Evolutionary conservation across 805 yeast species (phyloP), one percentile per base, ranked within the genome.

Genomic region (Saccharomycopsis amapae): DNA sequence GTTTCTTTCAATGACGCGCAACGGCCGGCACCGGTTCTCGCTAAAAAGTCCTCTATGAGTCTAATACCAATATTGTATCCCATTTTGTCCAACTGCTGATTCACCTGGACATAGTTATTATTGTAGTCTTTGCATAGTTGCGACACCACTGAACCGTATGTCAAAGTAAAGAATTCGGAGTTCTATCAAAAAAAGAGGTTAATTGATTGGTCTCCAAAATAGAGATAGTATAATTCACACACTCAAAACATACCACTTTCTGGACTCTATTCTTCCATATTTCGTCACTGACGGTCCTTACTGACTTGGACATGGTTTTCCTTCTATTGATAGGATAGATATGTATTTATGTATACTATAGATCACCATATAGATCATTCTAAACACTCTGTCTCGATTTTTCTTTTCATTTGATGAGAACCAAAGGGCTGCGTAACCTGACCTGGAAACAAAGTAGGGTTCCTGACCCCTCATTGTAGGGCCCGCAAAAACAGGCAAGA

Each of bases 21-120:
- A 49, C 98, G 70, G 33, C 85, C 83, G 1, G 83, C 71, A n/a
- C 86, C 89, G 0, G 96, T 80, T 57, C 83, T 79, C 25, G 96
- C 94, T 34, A 93, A 68, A 58, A 90, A 87, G 60, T 93, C 98
- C 58, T 93, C 98, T 41, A 93, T 85, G 48, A 93, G 63, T 53
- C 98, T 69, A 40, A 88, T 67, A 1, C 98, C 98, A 34, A 93
- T 93, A 60, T 85, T 88, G 62, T 89, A 86, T 1, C 98, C 98
- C 97, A 93, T 90, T 53, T 78, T 76, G 57, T 81, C 95, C 41
- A 93, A 69, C 59, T 90, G 95, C 42, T 69, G 68, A 59, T 93
- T 93, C 48, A 93, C 96, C 56, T 80, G 80, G 5, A 58, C 60
- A 61, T 86, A 89, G 62, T 89, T 85, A 52, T 77, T 72, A 45